Conservation (phyloP, 2,329 filamentous ascomycete species). For the Exophiala bonariae region DNA sequence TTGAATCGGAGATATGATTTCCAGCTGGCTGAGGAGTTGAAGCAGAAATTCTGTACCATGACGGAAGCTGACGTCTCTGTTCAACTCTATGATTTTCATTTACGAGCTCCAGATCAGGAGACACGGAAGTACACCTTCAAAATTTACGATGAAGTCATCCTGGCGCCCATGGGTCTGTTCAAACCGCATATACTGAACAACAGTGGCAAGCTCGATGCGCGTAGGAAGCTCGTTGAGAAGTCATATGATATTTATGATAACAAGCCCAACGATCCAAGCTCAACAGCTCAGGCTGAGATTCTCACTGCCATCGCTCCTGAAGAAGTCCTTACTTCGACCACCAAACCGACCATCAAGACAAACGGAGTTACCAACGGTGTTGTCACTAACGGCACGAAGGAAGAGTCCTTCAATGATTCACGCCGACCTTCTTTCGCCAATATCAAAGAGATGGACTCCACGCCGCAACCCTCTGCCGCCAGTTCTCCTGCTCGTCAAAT, state of each 20-base stretch:
- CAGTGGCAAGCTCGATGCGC: constrained; percentile 72
- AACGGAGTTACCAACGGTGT: constrained; percentile 33
- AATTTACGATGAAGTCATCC: constrained; percentile 91
- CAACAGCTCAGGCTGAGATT: constrained; percentile 75
- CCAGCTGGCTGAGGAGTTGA: constrained; percentile 89
- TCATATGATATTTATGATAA: constrained; percentile 94
- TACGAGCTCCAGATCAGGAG: constrained; percentile 82
- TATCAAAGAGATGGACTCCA: constrained; percentile 65
- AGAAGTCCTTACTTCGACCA: constrained; percentile 24
- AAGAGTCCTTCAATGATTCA: constrained; percentile 64
- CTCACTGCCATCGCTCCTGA: constrained; percentile 52
- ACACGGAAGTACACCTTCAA: constrained; percentile 95
- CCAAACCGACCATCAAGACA: constrained; percentile 33
- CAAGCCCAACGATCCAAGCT: constrained; percentile 86
- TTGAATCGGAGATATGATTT: constrained; percentile 88
- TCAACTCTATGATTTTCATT: constrained; percentile 84
- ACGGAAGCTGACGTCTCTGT: constrained; percentile 87
- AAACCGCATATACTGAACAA: constrained; percentile 78
- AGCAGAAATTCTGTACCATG: constrained; percentile 90
- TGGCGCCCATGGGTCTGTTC: constrained; percentile 95
- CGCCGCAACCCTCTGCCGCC: constrained; percentile 80
- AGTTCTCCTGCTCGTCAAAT: constrained; percentile 80
- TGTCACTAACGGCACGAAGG: constrained; percentile 46
- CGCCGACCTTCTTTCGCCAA: constrained; percentile 64
- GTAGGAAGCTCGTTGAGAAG: constrained; percentile 77